Evolutionary conservation across 176 grass and related monocot species (phyloP), one percentile per base, ranked within the genome.

Genomic region (Oryza nivara): DNA sequence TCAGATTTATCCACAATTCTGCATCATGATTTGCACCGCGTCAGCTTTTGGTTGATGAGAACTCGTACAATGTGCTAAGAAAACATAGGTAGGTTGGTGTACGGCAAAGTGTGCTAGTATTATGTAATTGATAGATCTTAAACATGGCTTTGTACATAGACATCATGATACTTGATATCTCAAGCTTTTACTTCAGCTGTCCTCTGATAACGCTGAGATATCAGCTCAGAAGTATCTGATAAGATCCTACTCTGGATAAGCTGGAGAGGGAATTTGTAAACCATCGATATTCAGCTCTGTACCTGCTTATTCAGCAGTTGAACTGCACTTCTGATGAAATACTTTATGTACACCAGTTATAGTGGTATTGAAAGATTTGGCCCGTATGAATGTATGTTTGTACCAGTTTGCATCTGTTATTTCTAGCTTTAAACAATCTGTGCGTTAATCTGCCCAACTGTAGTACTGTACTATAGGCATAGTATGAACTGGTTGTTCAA

Each of bases 141-240:
- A 60, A 73, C 58, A 75, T 91, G 76, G 28, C 45, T 84, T 49
- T 91, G 89, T 87, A 84, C 72, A 91, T 91, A 87, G 80, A 83
- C 1, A 47, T 38, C 48, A 49, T 43, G 88, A 69, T 79, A 79
- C 44, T 83, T 63, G 48, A 47, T 63, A 75, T 63, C 89, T 38
- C 34, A 81, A 81, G 52, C 67, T 70, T 66, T 65, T 66, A 34
- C 41, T 72, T 86, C 19, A 17, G 44, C 54, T 0, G 8, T 13
- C 23, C 36, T 0, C 65, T 65, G 71, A 16, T 70, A 51, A 43
- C 10, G 67, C 44, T 67, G 83, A 67, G 78, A 82, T 77, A 75
- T 46, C 74, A 77, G 78, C 30, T 65, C 13, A 40, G 22, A 76
- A 82, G 58, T 82, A 82, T 56, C 79, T 80, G 40, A 68, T 4